Base-by-base conservation (phyloP, 2,329 filamentous ascomycete genomes). In the Monosporascus sp. region DNA sequence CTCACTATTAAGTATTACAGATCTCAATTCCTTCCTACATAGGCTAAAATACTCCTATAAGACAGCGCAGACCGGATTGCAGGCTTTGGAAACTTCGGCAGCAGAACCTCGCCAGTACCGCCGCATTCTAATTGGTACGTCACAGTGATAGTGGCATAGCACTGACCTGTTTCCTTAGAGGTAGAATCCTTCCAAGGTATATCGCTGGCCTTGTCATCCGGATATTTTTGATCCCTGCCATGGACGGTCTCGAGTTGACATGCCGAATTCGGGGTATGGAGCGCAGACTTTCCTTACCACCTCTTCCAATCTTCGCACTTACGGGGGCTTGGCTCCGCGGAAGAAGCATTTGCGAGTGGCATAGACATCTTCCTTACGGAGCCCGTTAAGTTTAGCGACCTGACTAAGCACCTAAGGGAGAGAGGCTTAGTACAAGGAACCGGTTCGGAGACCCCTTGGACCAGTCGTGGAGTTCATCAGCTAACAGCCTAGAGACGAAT, bases 341-440 rank as follows among this genome's bases (percentile, higher is more conserved):
- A 75, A 52, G 75, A 78, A 53, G 74, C 76, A 1, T 73, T 74
- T 54, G 71, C 68, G 15, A 72, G 68, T 50, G 76, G 76, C 1
- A 70, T 77, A 24, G 74, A 78, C 57, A 56, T 76, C 5, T 77
- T 76, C 54, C 57, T 78, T 47, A 75, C 75, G 53, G 77, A 78
- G 59, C 76, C 75, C 1, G 73, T 78, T n/a, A 62, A 68, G 7
- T 55, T 73, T 8, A 66, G 66, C 3, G 67, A 73, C 39, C 59
- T 74, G 3, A 24, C 49, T 15, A 48, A 51, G 24, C 24, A 44
- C 9, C 22, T 58, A 37, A 20, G 14, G 5, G 49, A 54, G n/a
- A 54, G 31, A 27, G 22, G 43, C 22, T 22, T 45, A 3, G 8
- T 27, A 27, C 27, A 11, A 27, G 27, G 27, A 27, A 2, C 27